Base-by-base conservation (phyloP, 2,329 filamentous ascomycete genomes). In the Aspergillus fijiensis region DNA sequence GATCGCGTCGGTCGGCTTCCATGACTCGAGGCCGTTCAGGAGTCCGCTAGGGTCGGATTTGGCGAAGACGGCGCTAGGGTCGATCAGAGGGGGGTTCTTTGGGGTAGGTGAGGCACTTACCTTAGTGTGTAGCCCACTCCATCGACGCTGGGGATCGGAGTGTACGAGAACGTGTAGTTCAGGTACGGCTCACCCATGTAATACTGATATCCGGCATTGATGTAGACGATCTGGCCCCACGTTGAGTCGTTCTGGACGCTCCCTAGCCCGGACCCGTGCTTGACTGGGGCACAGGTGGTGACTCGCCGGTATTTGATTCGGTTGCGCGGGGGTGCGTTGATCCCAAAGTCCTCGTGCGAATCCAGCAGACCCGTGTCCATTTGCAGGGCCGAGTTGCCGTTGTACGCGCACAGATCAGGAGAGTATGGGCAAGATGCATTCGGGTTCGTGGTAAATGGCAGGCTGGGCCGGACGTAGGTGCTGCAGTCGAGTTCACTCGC, bases 1-100 rank as follows among this genome's bases (percentile, higher is more conserved):
- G 45, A 77, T 69, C 29, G 64, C 65, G 11, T 68, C 63, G 29
- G 74, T 70, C 2, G 75, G 71, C 33, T 35, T 35, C 33, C 33
- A 35, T 35, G 33, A 4, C 42, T 12, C 67, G 65, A 71, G 29
- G 29, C 39, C 23, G 12, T 3, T 16, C 49, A 25, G n/a, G 5
- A 35, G 21, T 35, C 23, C 53, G 14, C 14, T 50, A 49, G 19
- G 29, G 19, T 57, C 50, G 23, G 42, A 21, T 19, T 52, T 31
- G 33, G 25, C 31, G 23, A 51, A 51, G 2, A 39, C 14, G 2
- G 49, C 49, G 10, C 55, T 35, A 12, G 2, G 9, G 14, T 4
- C 14, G 33, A 12, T 35, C 33, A 35, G 33, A 2, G 33, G 5
- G 33, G 1, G 33, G 33, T 35, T 12, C 2, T 19, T 21, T 9